Conservation (phyloP, 2,329 filamentous ascomycete species). For the Apiospora sp. region DNA sequence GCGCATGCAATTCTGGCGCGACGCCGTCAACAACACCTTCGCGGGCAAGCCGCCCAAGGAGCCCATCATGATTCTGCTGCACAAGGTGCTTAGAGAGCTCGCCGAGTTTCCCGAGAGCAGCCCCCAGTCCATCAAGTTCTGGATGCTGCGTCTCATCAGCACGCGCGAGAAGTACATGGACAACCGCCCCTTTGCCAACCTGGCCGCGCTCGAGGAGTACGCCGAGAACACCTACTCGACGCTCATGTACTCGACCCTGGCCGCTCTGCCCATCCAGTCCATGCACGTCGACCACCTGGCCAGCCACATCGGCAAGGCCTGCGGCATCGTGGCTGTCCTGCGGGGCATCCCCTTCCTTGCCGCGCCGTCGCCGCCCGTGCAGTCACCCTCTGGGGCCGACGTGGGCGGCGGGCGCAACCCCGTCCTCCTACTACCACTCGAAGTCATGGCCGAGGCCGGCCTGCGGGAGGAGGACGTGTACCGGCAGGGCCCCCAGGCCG, state of each 20-base stretch:
- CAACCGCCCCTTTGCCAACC: slow-evolving; percentile 79
- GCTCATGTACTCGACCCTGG: slow-evolving; percentile 86
- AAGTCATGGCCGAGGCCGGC: slow-evolving; percentile 84
- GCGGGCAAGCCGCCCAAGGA: slow-evolving; percentile 84
- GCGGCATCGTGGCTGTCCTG: slow-evolving; percentile 86
- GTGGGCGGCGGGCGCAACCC: slow-evolving; percentile 51
- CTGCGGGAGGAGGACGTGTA: slow-evolving; percentile 92
- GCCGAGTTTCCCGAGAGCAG: slow-evolving; percentile 50
- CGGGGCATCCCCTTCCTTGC: slow-evolving; percentile 89
- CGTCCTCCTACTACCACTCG: slow-evolving; percentile 80
- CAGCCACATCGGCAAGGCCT: slow-evolving; percentile 93
- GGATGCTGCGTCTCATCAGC: slow-evolving; percentile 79
- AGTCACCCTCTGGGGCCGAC: slow-evolving; percentile 49
- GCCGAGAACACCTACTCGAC: slow-evolving; percentile 96
- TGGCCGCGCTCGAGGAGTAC: slow-evolving; percentile 83
- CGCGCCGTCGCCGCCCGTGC: slow-evolving; percentile 68
- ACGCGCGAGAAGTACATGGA: slow-evolving; percentile 84
- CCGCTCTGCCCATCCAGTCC: slow-evolving; percentile 79
- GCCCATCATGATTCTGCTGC: slow-evolving; percentile 85
- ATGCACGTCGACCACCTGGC: slow-evolving; percentile 91
- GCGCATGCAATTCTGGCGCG: slow-evolving; percentile 95
- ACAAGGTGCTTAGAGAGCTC: slow-evolving; percentile 73
- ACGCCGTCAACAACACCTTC: slow-evolving; percentile 81
- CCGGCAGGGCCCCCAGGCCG: slow-evolving; percentile 77
- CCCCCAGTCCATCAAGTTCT: slow-evolving; percentile 69